Base-by-base conservation (phyloP, 257 asterid genomes). In the Oldenlandia corymbosa region DNA sequence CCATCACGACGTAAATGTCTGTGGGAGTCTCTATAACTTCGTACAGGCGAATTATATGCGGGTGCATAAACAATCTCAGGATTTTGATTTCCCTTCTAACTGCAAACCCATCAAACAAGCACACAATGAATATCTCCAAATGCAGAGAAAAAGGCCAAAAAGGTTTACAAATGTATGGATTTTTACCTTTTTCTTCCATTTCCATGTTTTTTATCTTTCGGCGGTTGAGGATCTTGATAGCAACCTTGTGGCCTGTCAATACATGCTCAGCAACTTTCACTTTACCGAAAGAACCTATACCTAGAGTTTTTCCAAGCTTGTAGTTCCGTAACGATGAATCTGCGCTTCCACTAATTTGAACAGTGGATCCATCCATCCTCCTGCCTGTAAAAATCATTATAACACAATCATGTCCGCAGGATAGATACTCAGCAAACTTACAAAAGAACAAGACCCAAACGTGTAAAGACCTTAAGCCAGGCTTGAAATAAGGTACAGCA, bases 41-140 rank as follows among this genome's bases (percentile, higher is more conserved):
- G 66, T 92, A 92, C 41, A 92, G 95, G 46, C 98, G 93, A 73
- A 92, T 92, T 68, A 88, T 94, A 76, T 92, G 98, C 13, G 98
- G 98, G 65, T 92, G 97, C 76, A 88, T 94, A 28, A 92, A 92
- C 54, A 92, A 55, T 66, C 95, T 80, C 58, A 95, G 85, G 65
- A 92, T 89, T 76, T 89, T 89, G 58, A 89, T 92, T 71, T 88
- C 97, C 66, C 98, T 86, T 70, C 89, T 81, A 66, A 92, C 98
- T 92, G 95, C 89, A 83, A 45, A 61, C 67, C 14, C 30, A 46
- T 16, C 57, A 62, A 21, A 10, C 66, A 60, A 18, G 32, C 18
- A 46, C 2, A 26, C 9, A 17, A n/a, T 7, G 54, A n/a, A 28
- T 45, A 55, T 14, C 12, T 48, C 57, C 37, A 30, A 60, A 23